Evolutionary conservation across 352 stramenopile species (phyloP), one percentile per base, ranked within the genome.

Genomic region (Globisporangium alternatum): DNA sequence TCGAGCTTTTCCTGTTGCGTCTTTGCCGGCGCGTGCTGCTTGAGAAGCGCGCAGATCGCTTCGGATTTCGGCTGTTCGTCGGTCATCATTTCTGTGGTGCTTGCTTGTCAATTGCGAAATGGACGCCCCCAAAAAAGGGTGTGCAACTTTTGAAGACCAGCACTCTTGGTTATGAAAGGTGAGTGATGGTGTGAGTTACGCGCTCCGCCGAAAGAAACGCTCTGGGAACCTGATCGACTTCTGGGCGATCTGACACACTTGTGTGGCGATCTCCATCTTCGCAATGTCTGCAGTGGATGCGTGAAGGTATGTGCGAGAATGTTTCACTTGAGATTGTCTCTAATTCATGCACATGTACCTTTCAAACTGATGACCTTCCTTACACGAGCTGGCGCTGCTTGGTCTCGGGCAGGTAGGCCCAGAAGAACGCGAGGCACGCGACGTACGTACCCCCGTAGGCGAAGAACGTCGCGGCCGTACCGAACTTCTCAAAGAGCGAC

Each of bases 371-470:
- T 45, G 5, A 15, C 15, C 1, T 47, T n/a, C n/a, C 43, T 25
- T 56, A 91, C 41, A 93, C 75, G 45, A 95, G 62, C 49, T 93
- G 75, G 4, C 86, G 78, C 57, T 88, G 74, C 71, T 92, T 93
- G 37, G 86, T 93, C 68, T 95, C 86, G 1, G 86, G 86, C 17
- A 95, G 69, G 35, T 89, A 91, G 2, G 59, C 33, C 48, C 64
- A 90, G 60, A 95, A 90, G 65, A 91, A 89, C 30, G 67, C 64
- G 43, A 90, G 74, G 45, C 87, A 95, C 33, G 74, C 64, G 13
- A 86, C 67, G 70, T 95, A 95, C 35, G 85, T 76, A 21, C 68
- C 31, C 1, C 87, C 87, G 52, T 94, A 95, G 0, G 49, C 65
- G 31, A 83, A 59, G 52, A 93, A 95, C 6, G 87, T 95, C 10